Conservation (phyloP, 306 rosid species). For the Pachyrhizus erosus region DNA sequence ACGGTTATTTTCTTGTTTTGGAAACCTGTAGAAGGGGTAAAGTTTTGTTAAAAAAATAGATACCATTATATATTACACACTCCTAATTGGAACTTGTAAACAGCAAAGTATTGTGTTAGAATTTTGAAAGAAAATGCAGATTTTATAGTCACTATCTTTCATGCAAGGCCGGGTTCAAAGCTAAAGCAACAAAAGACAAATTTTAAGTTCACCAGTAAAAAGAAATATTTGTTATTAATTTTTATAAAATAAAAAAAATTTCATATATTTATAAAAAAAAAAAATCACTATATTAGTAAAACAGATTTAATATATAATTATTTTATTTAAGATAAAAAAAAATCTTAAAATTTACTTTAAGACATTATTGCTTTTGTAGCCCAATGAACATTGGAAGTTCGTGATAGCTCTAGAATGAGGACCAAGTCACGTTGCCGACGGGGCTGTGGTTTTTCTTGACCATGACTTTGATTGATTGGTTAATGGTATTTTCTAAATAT, state of each 20-base stretch:
- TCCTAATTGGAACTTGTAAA: background rate
- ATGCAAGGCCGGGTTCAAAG: too few species aligned
- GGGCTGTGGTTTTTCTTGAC: background rate
- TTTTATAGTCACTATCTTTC: background rate
- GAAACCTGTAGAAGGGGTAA: background rate
- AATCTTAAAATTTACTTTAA: too few species aligned
- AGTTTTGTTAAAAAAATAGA: constrained; percentile 6
- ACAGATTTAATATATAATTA: too few species aligned
- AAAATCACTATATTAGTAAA: too few species aligned
- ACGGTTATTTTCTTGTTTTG: background rate
- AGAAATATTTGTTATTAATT: too few species aligned
- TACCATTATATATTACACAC: background rate
- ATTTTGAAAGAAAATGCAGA: background rate
- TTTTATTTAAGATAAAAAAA: too few species aligned
- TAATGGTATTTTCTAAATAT: background rate
- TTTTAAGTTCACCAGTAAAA: too few species aligned
- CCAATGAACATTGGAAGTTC: background rate
- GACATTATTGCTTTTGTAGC: too few species aligned
- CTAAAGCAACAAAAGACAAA: too few species aligned
- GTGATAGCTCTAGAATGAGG: background rate
- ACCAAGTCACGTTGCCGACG: constrained; percentile 24
- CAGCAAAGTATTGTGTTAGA: background rate
- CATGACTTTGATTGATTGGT: background rate
- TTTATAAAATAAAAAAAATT: too few species aligned
- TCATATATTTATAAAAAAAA: too few species aligned